Percentiles rank a stretch among this genome's conserved stretches.
Conservation (phyloP, 805 yeast genomes). For the Clavispora santaluciae region DNA sequence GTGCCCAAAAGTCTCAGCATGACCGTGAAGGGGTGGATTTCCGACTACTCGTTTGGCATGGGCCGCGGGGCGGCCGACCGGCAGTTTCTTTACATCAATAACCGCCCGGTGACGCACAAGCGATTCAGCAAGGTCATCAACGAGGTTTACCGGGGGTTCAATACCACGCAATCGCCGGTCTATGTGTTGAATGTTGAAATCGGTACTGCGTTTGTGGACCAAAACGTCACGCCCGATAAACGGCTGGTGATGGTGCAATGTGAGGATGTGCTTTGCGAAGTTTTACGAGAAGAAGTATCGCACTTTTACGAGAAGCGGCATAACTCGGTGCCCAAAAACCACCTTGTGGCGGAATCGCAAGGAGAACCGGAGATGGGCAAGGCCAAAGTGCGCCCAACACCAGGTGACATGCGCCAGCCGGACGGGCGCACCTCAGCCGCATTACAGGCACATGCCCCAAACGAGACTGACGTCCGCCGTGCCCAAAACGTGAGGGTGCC, state of each 20-base stretch:
- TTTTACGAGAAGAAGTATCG: conserved; percentile 46
- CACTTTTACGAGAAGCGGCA: conserved; percentile 40
- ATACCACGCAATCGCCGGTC: conserved; percentile 69
- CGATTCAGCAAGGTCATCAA: conserved; percentile 55
- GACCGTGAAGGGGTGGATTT: conserved; percentile 51
- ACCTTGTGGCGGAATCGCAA: conserved; percentile 18
- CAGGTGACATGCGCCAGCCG: no score
- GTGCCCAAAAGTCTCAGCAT: conserved; percentile 8
- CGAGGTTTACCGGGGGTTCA: conserved; percentile 69
- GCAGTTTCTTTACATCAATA: conserved; percentile 70
- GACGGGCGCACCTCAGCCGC: no score
- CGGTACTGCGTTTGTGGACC: conserved; percentile 55
- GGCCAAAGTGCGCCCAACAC: conserved; percentile 6
- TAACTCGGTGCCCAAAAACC: conserved; percentile 32
- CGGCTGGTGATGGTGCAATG: conserved; percentile 63
- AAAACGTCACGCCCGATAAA: conserved; percentile 92
- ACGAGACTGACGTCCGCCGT: no score
- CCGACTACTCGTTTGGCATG: conserved; percentile 74
- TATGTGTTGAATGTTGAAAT: conserved; percentile 57
- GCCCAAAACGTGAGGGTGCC: no score
- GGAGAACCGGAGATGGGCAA: neutral
- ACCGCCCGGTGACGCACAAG: conserved; percentile 64
- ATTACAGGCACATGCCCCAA: no score
- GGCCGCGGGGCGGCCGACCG: conserved; percentile 63
- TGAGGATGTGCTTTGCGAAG: conserved; percentile 57